Conservation (phyloP, 179 eudicot species). For the Beta corolliflora region DNA sequence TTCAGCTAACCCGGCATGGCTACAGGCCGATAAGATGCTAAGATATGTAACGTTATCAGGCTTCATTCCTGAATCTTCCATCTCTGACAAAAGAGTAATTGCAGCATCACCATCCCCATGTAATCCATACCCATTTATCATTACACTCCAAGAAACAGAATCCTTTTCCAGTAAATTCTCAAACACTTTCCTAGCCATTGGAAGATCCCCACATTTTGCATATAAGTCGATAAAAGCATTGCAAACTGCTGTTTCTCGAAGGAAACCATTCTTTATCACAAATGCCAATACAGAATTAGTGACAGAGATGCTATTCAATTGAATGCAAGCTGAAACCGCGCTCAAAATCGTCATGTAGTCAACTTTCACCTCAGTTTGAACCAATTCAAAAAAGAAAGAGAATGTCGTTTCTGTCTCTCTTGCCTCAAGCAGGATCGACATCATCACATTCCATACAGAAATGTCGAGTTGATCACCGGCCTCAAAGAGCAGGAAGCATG, state of each 20-base stretch:
- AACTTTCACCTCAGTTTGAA: conserved; percentile 36
- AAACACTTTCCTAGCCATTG: conserved; percentile 49
- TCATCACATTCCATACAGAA: conserved; percentile 65
- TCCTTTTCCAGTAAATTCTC: conserved; percentile 47
- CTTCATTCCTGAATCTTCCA: conserved; percentile 43
- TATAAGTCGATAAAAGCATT: conserved; percentile 60
- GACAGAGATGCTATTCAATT: conserved; percentile 35
- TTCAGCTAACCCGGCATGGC: conserved; percentile 61
- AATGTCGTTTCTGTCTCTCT: conserved; percentile 37
- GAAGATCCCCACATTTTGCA: conserved; percentile 59
- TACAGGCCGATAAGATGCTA: conserved; percentile 67
- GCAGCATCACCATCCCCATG: conserved; percentile 62
- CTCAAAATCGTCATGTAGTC: conserved; percentile 58
- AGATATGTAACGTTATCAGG: conserved; percentile 58
- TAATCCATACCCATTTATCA: conserved; percentile 60
- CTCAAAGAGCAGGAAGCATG: conserved; percentile 50
- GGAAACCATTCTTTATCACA: conserved; percentile 44
- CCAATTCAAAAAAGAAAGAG: conserved; percentile 41
- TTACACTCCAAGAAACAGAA: conserved; percentile 61
- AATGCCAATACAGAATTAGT: conserved; percentile 38
- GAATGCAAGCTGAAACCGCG: conserved; percentile 52
- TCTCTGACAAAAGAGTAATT: conserved; percentile 42
- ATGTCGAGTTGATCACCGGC: conserved; percentile 43
- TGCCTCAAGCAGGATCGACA: conserved; percentile 47
- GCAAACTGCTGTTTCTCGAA: conserved; percentile 38